Conservation (phyloP, 1,139 yeast species). For the Geotrichum citri-aurantii region DNA sequence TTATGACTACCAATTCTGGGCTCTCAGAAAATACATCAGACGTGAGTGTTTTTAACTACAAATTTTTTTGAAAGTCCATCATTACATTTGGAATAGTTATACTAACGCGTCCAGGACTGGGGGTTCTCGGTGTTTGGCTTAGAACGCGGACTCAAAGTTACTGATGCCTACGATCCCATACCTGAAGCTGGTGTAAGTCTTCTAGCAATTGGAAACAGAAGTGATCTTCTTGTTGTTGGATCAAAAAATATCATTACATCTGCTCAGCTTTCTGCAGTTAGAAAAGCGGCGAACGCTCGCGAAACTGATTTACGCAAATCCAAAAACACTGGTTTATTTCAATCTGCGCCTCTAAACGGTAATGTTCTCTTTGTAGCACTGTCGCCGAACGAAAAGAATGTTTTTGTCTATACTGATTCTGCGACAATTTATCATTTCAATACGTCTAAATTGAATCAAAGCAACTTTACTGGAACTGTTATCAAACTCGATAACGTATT, state of each 20-base stretch:
- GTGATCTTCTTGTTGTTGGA: constrained; percentile 9
- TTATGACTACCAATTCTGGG: background rate
- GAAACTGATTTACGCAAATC: background rate
- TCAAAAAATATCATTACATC: constrained; percentile 10
- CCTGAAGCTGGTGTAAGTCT: constrained; percentile 17
- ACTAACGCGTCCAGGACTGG: constrained; percentile 25
- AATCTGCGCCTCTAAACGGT: constrained; percentile 8
- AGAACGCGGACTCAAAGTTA: constrained; percentile 22
- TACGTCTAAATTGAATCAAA: constrained; percentile 3
- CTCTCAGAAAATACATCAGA: background rate
- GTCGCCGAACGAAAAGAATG: constrained; percentile 12
- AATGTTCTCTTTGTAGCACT: constrained; percentile 3
- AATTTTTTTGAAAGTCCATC: too few relatives aligned
- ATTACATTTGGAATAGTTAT: background rate
- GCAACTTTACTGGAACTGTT: background rate
- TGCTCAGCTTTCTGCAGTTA: background rate
- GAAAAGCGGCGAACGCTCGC: background rate
- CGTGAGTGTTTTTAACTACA: background rate
- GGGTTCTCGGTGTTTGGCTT: constrained; percentile 22
- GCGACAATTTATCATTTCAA: constrained; percentile 11
- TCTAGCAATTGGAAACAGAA: constrained; percentile 11
- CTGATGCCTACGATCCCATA: constrained; percentile 20
- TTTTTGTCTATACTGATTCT: constrained; percentile 10
- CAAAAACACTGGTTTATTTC: background rate
- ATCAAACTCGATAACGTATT: constrained; percentile 3